phyloP scores from a whole-genome alignment of 306 rosid genomes.

The Medicago ruthenica region DNA sequence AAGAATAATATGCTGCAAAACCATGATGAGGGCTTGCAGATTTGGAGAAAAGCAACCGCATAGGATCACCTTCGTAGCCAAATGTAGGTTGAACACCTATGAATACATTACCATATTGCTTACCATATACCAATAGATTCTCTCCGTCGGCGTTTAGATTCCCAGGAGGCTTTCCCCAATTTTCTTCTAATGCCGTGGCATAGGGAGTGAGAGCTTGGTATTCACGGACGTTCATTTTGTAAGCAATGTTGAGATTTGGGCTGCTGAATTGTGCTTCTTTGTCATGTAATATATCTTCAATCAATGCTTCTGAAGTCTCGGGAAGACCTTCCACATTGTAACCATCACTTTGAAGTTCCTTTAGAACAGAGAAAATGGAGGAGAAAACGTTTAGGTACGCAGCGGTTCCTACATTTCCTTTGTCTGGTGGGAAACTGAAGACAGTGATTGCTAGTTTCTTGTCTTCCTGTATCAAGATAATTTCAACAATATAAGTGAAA shows the following conservation, averaged over 20 bases:
- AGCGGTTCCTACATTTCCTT: constrained; percentile 98
- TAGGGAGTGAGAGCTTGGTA: constrained; percentile 87
- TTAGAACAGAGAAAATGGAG: constrained; percentile 86
- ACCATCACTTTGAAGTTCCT: constrained; percentile 83
- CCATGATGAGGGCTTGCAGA: constrained; percentile 99
- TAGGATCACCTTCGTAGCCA: constrained; percentile 98
- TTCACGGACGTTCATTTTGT: constrained; percentile 91
- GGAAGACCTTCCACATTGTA: constrained; percentile 92
- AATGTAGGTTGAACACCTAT: constrained; percentile 98
- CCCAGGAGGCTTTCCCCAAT: constrained; percentile 99
- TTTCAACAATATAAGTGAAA: constrained; percentile 34
- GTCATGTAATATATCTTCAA: constrained; percentile 91
- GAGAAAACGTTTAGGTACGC: constrained; percentile 96
- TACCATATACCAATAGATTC: constrained; percentile 90
- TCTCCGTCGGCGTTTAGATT: constrained; percentile 96
- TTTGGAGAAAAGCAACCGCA: constrained; percentile 97
- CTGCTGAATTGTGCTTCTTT: constrained; percentile 99
- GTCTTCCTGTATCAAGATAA: constrained; percentile 61
- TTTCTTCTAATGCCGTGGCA: constrained; percentile 82
- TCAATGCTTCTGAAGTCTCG: constrained; percentile 89
- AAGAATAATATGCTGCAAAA: constrained; percentile 94
- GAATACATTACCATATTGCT: constrained; percentile 88
- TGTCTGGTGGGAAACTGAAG: constrained; percentile 99
- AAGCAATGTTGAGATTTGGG: constrained; percentile 89
- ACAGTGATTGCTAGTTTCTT: constrained; percentile 91